Evolutionary conservation across 108 stramenopile species (phyloP), one percentile per base, ranked within the genome.

Genomic region (Cyclotella choctawhatcheeana): DNA sequence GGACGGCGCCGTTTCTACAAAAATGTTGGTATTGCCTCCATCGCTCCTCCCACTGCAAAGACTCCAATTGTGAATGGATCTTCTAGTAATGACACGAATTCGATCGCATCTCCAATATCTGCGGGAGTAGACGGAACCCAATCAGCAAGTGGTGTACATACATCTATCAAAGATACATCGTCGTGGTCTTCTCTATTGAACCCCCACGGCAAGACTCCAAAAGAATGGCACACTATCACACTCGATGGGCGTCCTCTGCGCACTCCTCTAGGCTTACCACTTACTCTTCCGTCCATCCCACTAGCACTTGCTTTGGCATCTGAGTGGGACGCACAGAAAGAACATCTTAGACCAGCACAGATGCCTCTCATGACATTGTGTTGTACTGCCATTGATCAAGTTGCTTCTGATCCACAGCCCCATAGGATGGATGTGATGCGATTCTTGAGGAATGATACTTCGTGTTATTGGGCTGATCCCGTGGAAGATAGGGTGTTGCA

Each of bases 341-440:
- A 45, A n/a, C 75, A 83, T 45, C 76, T 98, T 12, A 82, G 92
- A 59, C 97, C 97, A 10, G 84, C 95, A n/a, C 83, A 93, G 52
- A 98, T 98, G 98, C 98, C 99, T 5, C 76, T 97, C n/a, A 98
- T 96, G 96, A 97, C 96, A 0, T 71, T 98, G 77, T 94, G 70
- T 31, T 98, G 88, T 86, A 99, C 94, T 14, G 85, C 89, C 14
- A 82, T 96, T 40, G 95, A 96, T 82, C 95, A 96, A 67, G 86
- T 84, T 1, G 75, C 86, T 18, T 63, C 73, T 25, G 71, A 89
- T 60, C 85, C 88, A 16, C 55, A 68, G 0, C 45, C 62, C 0
- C 84, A 84, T 69, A 79, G 69, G 40, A 48, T 79, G 8, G 66
- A 87, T 48, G 67, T 82, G 17, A 56, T 98, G 70, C 52, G 79